Base-by-base conservation (phyloP, 208 protist genomes). In the Angomonas ambiguus region DNA sequence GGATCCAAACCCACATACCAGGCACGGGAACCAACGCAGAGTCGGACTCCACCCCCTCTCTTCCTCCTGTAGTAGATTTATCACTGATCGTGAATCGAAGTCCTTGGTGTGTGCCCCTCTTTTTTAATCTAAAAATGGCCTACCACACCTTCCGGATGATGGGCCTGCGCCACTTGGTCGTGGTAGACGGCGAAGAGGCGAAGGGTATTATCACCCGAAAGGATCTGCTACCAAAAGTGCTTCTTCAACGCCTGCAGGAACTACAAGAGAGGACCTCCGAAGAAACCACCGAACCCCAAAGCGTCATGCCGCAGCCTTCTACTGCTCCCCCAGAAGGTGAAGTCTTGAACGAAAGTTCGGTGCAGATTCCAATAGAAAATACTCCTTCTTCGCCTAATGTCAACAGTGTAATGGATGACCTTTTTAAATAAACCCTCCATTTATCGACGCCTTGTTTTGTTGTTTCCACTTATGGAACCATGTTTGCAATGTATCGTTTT, bases 191-290 rank as follows among this genome's bases (percentile, higher is more conserved):
- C 33, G 85, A 93, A 58, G 72, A 68, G 25, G 86, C 97, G 5
- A 66, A 81, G 2, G 93, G 95, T 31, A 93, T 98, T n/a, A 93
- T 98, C 71, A 98, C 93, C 1, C 87, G 93, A 20, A 95, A 97
- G 53, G 92, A 97, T 67, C 74, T 97, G 10, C 80, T 96, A 13
- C 73, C 83, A 10, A 77, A 89, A 62, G 56, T 80, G 32, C 73
- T 95, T 69, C 76, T 70, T 24, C 76, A 71, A 4, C 76, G 70
- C 2, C 65, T 91, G 69, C 59, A 66, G 30, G 78, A 83, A 61
- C 77, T 92, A 57, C 71, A 74, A 11, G 67, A 48, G 27, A 71
- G 72, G 18, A 56, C 80, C 22, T 24, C 67, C 42, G 33, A 71
- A 41, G 0, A 62, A 41, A 48, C 56, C 64, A 30, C 34, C 32